Base-by-base conservation (phyloP, 331 rosid species). In the Spiraea crenata region DNA sequence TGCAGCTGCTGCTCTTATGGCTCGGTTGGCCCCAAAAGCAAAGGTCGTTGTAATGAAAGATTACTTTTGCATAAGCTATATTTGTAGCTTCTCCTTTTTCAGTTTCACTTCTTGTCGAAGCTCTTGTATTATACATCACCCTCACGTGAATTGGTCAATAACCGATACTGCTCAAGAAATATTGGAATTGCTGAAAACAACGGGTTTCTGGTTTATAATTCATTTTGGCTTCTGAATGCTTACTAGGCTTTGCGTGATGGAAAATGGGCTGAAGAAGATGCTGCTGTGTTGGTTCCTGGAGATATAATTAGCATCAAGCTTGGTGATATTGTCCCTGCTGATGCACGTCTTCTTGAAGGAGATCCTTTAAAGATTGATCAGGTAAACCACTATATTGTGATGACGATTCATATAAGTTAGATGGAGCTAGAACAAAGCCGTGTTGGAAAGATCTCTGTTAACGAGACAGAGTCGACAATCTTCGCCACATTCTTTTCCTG, bases 361-460 rank as follows among this genome's bases (percentile, higher is more conserved):
- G 96, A 89, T 82, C 91, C 92, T 82, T 77, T 89, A 52, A 89
- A 87, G 78, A 89, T 87, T 78, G 92, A 89, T 80, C 96, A 82
- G 87, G 90, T 82, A 55, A 74, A 61, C 73, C 25, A 57, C 3
- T 13, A 42, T 20, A 69, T 25, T 12, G 38, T 19, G 35, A 66
- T 17, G 10, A 1, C 7, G 19, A 52, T 9, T 6, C n/a, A 17
- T 65, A 35, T 17, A 46, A 5, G 25, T 10, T 14, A 3, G 41
- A 45, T 64, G 14, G 19, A 10, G 7, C 3, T 25, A 3, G 48
- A 44, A 13, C 2, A 25, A 5, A 14, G 31, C 13, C 2, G 13
- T 46, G 20, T 14, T 65, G 41, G 13, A n/a, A 45, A 49, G 16
- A 11, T 17, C 10, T 13, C 34, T 4, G 51, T 48, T 65, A 54